Evolutionary conservation across 805 yeast genomes (phyloP), one percentile per base, ranked within the genome.

Genomic region (Metschnikowia kunwiensis): DNA sequence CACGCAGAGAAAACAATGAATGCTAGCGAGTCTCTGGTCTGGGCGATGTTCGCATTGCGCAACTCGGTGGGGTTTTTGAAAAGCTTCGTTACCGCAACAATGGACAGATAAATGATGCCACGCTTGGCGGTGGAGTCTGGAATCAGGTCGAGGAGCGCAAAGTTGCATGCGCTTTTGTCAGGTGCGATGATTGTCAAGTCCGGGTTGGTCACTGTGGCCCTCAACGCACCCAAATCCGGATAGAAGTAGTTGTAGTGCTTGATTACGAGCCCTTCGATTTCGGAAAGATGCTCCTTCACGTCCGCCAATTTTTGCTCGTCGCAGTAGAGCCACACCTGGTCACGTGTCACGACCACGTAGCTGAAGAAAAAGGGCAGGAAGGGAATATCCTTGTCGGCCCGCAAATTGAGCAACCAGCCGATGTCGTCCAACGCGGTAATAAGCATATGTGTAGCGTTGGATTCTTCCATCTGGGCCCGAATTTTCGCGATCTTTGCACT

Each of bases 321-420:
- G 6, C 80, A 63, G 53, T 81, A 86, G 11, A 86, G 61, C 4
- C 55, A 51, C 2, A 79, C 74, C 3, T 52, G 47, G 2, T 63
- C 45, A 14, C 40, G 24, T 7, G 61, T 49, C 13, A 70, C 42
- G 1, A 74, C 55, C 1, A 77, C 65, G 50, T 80, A 84, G 7
- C 89, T 69, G 60, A 79, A 87, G 57, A 91, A 93, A 2, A 88
- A 91, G 0, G 97, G 97, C 52, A 82, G 82, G 55, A 74, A 91
- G 4, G 80, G 81, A 40, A 91, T 81, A 57, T 91, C 97, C 15
- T 72, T 42, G 30, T 60, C 75, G 5, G 89, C 86, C 46, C 98
- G 77, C 38, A 91, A 63, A 54, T 91, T 91, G 54, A 88, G 74
- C 27, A 88, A 62, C 96, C 96, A 89, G 6, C 95, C 93, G 44